phyloP scores from a whole-genome alignment of 1,284 basidiomycete genomes.

The Pseudozyma thailandica region DNA sequence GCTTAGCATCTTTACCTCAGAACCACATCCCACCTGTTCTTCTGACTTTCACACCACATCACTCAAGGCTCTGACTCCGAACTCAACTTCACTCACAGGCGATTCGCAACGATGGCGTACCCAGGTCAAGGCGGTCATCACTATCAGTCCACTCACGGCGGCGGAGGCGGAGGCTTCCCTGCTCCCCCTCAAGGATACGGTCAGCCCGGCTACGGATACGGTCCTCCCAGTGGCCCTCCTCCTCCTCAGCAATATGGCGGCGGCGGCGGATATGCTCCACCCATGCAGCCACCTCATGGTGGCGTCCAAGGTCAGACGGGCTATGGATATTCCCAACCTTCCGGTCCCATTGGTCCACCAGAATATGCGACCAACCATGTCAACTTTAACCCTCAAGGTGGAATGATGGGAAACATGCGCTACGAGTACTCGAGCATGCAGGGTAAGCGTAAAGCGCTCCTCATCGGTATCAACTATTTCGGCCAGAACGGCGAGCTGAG shows the following conservation, averaged over 20 bases:
- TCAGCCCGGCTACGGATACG: conserved; percentile 47
- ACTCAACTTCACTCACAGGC: too few relatives aligned
- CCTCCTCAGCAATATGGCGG: conserved; percentile 24
- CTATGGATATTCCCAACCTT: conserved; percentile 37
- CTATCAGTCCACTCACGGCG: conserved; percentile 50
- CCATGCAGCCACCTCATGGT: conserved; percentile 28
- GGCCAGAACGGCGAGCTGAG: conserved; percentile 60
- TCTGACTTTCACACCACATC: neutral
- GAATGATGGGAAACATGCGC: conserved; percentile 57
- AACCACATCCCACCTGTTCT: neutral
- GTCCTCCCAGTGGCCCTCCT: conserved; percentile 27
- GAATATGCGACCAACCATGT: conserved; percentile 56
- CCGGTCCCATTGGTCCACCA: conserved; percentile 54
- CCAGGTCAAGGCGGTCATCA: conserved; percentile 59
- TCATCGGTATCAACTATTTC: conserved; percentile 67
- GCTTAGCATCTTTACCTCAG: neutral
- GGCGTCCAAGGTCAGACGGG: conserved; percentile 44
- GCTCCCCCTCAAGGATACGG: conserved; percentile 37
- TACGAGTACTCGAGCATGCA: conserved; percentile 66
- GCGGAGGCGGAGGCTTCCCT: conserved; percentile 36
- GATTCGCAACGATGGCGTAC: conserved; percentile 49
- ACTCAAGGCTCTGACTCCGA: neutral
- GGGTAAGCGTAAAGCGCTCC: conserved; percentile 66
- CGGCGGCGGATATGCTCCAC: conserved; percentile 39
- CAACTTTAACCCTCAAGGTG: conserved; percentile 59